Conservation (phyloP, 805 yeast species). For the Candida andamanensis region DNA sequence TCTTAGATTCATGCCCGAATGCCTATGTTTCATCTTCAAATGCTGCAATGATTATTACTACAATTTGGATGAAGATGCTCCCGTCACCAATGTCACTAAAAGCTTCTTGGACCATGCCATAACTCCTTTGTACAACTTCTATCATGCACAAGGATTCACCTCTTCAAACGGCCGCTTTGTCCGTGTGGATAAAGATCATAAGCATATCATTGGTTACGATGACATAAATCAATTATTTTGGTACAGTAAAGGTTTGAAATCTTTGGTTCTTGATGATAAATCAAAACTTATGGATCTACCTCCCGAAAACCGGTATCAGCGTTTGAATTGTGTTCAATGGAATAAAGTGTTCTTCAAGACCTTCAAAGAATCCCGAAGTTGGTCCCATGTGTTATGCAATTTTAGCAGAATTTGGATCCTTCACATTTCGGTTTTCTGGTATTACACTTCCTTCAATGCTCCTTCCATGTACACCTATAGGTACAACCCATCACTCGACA, state of each 20-base stretch:
- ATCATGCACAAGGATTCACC: conserved; percentile 51
- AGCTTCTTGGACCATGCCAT: conserved; percentile 63
- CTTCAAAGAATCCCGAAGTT: conserved; percentile 65
- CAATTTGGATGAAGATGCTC: conserved; percentile 33
- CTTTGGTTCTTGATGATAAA: conserved; percentile 43
- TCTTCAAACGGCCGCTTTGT: conserved; percentile 39
- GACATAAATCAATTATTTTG: conserved; percentile 87
- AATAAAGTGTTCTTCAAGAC: conserved; percentile 65
- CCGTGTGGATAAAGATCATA: conserved; percentile 58
- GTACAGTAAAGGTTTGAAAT: conserved; percentile 67
- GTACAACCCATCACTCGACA: conserved; percentile 47
- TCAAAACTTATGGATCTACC: conserved; percentile 50
- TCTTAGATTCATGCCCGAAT: conserved; percentile 83
- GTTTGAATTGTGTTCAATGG: conserved; percentile 61
- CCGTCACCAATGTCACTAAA: conserved; percentile 21
- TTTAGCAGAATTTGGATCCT: conserved; percentile 78
- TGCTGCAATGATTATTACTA: conserved; percentile 68
- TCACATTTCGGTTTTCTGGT: conserved; percentile 73
- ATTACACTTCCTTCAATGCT: conserved; percentile 63
- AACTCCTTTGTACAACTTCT: conserved; percentile 66
- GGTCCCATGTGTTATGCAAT: conserved; percentile 70
- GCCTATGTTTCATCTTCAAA: conserved; percentile 77
- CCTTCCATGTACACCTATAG: conserved; percentile 60
- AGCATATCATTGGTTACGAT: conserved; percentile 74
- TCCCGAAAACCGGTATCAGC: conserved; percentile 50